Evolutionary conservation across 139 green algal genomes (phyloP), one percentile per base, ranked within the genome.

Genomic region (Tetraselmis chui): DNA sequence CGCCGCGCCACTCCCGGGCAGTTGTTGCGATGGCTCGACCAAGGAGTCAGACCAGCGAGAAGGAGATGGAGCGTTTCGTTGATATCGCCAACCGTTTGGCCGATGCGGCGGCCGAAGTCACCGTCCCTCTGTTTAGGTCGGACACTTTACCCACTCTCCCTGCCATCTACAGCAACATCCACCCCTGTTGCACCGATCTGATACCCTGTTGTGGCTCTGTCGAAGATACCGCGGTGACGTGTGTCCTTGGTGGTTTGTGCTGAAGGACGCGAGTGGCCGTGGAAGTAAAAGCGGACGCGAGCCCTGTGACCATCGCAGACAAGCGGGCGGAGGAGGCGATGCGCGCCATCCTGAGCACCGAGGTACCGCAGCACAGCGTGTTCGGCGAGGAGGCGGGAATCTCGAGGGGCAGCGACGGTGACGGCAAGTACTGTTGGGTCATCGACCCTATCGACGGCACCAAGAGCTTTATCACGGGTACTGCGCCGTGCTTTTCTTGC

Each of bases 381-480:
- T 98, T 96, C 84, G 96, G 95, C 1, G 94, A 99, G 88, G 95
- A 98, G 85, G 76, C 90, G 1, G 95, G 95, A 29, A 84, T 95
- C 58, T 77, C 91, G 28, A 76, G 59, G 5, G 90, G 86, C 2
- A 27, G 45, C 22, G 79, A 77, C 30, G 83, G 29, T 11, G 85
- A 87, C 2, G 59, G 78, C 30, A 85, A 93, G 59, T 98, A 89
- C 78, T 83, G 95, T 80, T 99, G 96, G 97, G 93, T 99, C 23
- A 79, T 99, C 23, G 97, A 99, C 88, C 97, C 97, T 1, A 99
- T 99, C 59, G 97, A 99, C 81, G 97, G 97, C 67, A 99, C 97
- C n/a, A 98, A 98, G 86, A 95, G 89, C 87, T 99, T 99, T 89
- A 98, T 99, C 84, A 99, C 96, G 81, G 95, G 94, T 94, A 30